phyloP scores from a whole-genome alignment of 2,329 filamentous ascomycete species.

The Clarireedia homoeocarpa region DNA sequence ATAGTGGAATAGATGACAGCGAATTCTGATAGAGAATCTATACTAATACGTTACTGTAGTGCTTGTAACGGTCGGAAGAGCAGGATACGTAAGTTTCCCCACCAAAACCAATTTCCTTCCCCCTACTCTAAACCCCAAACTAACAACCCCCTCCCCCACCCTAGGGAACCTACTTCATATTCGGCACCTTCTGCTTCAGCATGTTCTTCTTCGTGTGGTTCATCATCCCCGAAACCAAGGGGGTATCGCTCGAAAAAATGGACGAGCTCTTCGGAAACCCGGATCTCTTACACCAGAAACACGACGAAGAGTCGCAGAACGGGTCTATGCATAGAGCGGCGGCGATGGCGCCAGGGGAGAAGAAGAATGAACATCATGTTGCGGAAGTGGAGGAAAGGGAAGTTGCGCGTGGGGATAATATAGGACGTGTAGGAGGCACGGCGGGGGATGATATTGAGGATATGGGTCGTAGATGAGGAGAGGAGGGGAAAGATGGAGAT shows the following conservation, averaged over 20 bases:
- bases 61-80: conserved; percentile 42
- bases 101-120: no score
- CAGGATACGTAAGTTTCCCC: conserved; percentile 27
- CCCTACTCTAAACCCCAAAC: no score
- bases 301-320: not conserved
- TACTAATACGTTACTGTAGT: not conserved
- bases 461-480: no score
- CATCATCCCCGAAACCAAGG: conserved; percentile 59
- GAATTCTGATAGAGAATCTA: no score
- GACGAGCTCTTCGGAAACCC: conserved; percentile 7
- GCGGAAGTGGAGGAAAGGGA: not conserved
- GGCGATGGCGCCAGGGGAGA: no score
- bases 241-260: conserved; percentile 46
- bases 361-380: no score
- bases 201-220: conserved; percentile 39
- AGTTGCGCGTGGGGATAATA: not conserved
- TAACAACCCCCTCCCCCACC: not conserved
- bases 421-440: not conserved
- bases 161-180: conserved; percentile 55
- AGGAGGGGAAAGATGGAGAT: no score
- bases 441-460: not conserved
- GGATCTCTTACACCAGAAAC: not conserved
- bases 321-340: not conserved
- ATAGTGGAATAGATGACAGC: no score
- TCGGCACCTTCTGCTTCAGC: conserved; percentile 54